Percentiles rank a stretch among this genome's conserved stretches.
Conservation (phyloP, 2,329 filamentous ascomycete genomes). For the Cladosporium sp. region DNA sequence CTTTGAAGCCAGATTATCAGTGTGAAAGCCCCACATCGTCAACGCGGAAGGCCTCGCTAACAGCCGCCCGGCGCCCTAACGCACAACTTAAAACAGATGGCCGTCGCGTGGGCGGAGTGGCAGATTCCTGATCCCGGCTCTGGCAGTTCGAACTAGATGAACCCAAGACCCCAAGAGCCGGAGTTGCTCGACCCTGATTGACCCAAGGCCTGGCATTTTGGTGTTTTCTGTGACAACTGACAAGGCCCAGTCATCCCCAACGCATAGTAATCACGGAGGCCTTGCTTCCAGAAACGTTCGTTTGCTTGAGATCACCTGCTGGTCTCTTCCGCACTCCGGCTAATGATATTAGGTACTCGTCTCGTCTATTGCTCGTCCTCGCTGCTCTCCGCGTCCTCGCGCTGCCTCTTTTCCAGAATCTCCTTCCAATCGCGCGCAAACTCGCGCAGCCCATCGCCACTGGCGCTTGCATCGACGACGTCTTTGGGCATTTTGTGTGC, state of each 20-base stretch:
- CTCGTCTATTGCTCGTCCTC: slow-evolving; percentile 25
- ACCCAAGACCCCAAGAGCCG: slow-evolving; percentile 5
- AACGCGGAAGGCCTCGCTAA: background rate
- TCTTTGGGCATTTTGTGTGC: slow-evolving; percentile 95
- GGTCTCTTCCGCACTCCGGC: background rate
- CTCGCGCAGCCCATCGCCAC: slow-evolving; percentile 72
- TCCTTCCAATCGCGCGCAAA: slow-evolving; percentile 60
- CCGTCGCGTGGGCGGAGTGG: slow-evolving; percentile 11
- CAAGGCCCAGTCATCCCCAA: background rate
- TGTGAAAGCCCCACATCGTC: background rate
- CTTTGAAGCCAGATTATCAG: too few relatives aligned
- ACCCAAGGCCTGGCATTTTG: slow-evolving; percentile 1
- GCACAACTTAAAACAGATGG: background rate
- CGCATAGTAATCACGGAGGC: background rate
- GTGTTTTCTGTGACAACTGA: background rate
- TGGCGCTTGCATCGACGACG: slow-evolving; percentile 70
- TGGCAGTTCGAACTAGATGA: slow-evolving; percentile 19
- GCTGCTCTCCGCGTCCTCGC: slow-evolving; percentile 35
- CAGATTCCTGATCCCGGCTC: background rate
- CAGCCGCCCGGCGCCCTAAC: too few relatives aligned
- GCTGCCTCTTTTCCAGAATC: slow-evolving; percentile 45
- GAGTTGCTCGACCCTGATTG: slow-evolving; percentile 1
- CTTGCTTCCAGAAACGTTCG: background rate
- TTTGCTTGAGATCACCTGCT: background rate
- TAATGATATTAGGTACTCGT: background rate